Evolutionary conservation across 805 yeast genomes (phyloP), one percentile per base, ranked within the genome.

Genomic region (Myxozyma geophila): DNA sequence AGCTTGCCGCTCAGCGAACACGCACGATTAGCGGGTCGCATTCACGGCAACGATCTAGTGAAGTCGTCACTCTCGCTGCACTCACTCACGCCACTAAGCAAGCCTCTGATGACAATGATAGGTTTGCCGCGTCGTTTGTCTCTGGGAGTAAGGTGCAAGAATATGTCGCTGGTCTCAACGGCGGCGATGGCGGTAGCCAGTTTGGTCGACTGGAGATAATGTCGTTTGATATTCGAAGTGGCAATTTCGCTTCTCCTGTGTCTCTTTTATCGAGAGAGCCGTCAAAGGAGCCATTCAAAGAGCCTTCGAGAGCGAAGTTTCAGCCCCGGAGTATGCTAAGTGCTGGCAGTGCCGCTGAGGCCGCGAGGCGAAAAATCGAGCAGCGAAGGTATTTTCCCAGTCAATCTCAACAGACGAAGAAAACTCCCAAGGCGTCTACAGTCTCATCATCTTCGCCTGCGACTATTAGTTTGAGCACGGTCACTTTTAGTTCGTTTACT

Each of bases 111-210:
- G 28, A 28, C 28, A 23, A 9, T 36, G 35, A 35, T 10, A 1
- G 47, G 37, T 58, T 58, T 46, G 57, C 57, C 5, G 35, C 53
- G 39, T 43, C 57, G 52, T 58, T 58, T 58, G 37, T 58, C 36
- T 36, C 62, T 6, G 62, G 57, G 36, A 40, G 60, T 36, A 17
- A 44, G 17, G 43, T 49, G 23, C 40, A 28, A 13, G 35, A n/a
- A 28, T n/a, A 10, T 12, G 37, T 21, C 23, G 9, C 17, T 4
- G 28, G 37, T 28, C 28, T 28, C 36, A n/a, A n/a, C 7, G 10
- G 40, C 9, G 28, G 21, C 8, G 49, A 23, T 10, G 21, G 35
- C 23, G 19, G 40, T 9, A 21, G 10, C 7, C 23, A 28, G n/a
- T 17, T 10, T 23, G 15, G 19, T 9, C 15, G 41, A 47, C 53